phyloP scores from a whole-genome alignment of 345 rosid species.

The Citrus cavaleriei region DNA sequence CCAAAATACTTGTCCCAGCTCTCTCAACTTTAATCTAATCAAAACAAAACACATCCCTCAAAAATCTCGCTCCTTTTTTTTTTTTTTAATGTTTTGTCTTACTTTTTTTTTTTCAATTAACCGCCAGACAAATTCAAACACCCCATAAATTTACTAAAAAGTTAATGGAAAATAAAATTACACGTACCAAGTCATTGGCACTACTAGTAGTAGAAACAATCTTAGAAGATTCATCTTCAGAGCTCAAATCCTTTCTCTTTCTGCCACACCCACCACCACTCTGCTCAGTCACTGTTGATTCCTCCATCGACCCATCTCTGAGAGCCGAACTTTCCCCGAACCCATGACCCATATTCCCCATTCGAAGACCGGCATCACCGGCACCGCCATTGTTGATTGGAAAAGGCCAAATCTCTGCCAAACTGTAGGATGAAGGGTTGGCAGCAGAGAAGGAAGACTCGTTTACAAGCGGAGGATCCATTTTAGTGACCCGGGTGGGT shows the following conservation, averaged over 20 bases:
- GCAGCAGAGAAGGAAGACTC: slow-evolving; percentile 81
- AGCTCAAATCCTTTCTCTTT: slow-evolving; percentile 69
- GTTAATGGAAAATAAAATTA: neutral
- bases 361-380: slow-evolving; percentile 51
- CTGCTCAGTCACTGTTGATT: slow-evolving; percentile 76
- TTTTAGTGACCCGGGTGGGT: slow-evolving; percentile 23
- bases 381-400: slow-evolving; percentile 39
- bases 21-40: neutral
- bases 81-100: too few relatives aligned
- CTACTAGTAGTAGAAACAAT: slow-evolving; percentile 76
- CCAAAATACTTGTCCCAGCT: neutral
- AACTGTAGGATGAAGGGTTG: slow-evolving; percentile 72
- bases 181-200: slow-evolving; percentile 69
- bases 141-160: neutral
- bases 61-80: neutral
- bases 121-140: neutral
- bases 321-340: slow-evolving; percentile 43
- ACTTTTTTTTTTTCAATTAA: neutral
- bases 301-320: slow-evolving; percentile 61
- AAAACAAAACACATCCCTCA: neutral
- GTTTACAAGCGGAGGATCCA: slow-evolving; percentile 84
- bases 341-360: slow-evolving; percentile 46
- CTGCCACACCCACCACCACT: slow-evolving; percentile 53
- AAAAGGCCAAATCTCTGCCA: slow-evolving; percentile 91
- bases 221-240: slow-evolving; percentile 69